Base-by-base conservation (phyloP, 768 basidiomycete genomes). In the Omphalotus guepiniiformis region DNA sequence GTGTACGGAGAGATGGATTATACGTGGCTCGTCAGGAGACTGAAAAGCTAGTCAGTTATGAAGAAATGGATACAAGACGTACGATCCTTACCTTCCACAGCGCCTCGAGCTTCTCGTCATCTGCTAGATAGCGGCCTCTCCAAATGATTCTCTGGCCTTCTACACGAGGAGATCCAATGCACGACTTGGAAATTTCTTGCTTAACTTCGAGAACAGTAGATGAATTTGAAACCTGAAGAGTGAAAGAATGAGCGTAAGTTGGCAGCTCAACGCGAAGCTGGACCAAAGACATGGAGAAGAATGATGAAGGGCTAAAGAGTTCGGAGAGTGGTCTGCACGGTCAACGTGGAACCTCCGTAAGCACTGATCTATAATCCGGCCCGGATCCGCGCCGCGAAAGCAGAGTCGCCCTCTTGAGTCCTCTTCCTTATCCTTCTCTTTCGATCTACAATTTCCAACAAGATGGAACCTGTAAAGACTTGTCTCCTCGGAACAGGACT, bases 401-500 rank as follows among this genome's bases (percentile, higher is more conserved):
- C n/a, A n/a, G n/a, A n/a, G n/a, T n/a, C n/a, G n/a, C n/a, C n/a
- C n/a, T n/a, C n/a, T n/a, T n/a, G n/a, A n/a, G n/a, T n/a, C n/a
- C n/a, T n/a, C n/a, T n/a, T n/a, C n/a, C n/a, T n/a, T n/a, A n/a
- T n/a, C n/a, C n/a, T n/a, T n/a, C n/a, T n/a, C n/a, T n/a, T n/a
- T n/a, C n/a, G n/a, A n/a, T n/a, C n/a, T n/a, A n/a, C n/a, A n/a
- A n/a, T n/a, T n/a, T n/a, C n/a, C n/a, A n/a, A n/a, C n/a, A n/a
- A n/a, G 15, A 37, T 46, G 44, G 44, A 46, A 26, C 80, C 83
- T 16, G 83, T 90, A 57, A 74, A 73, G 30, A 80, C 82, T 21
- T 85, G 87, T 55, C 79, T 88, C 5, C 69, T 90, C 3, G 88
- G 88, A 16, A 81, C 86, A 28, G 90, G 89, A 32, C 79, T 91